Conservation (phyloP, 2,329 filamentous ascomycete species). For the Ascosphaera acerosa region DNA sequence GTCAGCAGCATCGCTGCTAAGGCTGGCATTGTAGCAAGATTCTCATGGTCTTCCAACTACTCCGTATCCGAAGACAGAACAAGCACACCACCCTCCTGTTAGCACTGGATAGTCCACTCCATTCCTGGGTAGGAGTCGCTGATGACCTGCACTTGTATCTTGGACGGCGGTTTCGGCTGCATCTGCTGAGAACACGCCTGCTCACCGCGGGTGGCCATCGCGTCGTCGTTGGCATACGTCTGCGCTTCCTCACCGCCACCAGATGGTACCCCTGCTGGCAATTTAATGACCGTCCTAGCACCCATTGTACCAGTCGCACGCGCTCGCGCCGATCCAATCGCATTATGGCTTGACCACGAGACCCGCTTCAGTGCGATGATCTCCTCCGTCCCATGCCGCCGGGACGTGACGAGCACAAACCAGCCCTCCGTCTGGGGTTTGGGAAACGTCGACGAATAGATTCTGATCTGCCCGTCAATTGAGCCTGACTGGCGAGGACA, state of each 20-base stretch:
- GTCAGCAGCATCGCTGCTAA: too few relatives aligned
- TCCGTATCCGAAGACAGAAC: too few relatives aligned
- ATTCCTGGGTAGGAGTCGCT: slow-evolving; percentile 78
- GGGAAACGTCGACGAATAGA: slow-evolving; percentile 73
- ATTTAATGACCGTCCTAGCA: slow-evolving; percentile 5
- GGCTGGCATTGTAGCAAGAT: too few relatives aligned
- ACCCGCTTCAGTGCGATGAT: slow-evolving; percentile 68
- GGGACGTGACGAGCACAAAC: slow-evolving; percentile 48
- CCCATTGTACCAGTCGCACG: slow-evolving; percentile 12
- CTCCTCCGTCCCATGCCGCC: slow-evolving; percentile 30
- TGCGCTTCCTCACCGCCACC: slow-evolving; percentile 6
- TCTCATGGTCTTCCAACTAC: too few relatives aligned
- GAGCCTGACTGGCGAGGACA: slow-evolving; percentile 39
- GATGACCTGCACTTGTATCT: slow-evolving; percentile 38
- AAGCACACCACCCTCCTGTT: too few relatives aligned
- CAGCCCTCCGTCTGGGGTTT: slow-evolving; percentile 88
- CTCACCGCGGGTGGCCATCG: slow-evolving; percentile 6
- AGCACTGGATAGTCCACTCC: slow-evolving; percentile 27
- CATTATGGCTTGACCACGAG: slow-evolving; percentile 34
- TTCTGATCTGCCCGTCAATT: slow-evolving; percentile 39
- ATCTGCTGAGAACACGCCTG: slow-evolving; percentile 7
- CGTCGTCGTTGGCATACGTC: slow-evolving; percentile 8
- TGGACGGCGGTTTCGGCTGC: slow-evolving; percentile 12
- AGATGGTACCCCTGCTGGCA: slow-evolving; percentile 2
- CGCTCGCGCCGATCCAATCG: slow-evolving; percentile 10